Percentiles rank a stretch among this genome's conserved stretches.
phyloP scores from a whole-genome alignment of 2,329 filamentous ascomycete genomes.

The Drechslerella coelobrocha region DNA sequence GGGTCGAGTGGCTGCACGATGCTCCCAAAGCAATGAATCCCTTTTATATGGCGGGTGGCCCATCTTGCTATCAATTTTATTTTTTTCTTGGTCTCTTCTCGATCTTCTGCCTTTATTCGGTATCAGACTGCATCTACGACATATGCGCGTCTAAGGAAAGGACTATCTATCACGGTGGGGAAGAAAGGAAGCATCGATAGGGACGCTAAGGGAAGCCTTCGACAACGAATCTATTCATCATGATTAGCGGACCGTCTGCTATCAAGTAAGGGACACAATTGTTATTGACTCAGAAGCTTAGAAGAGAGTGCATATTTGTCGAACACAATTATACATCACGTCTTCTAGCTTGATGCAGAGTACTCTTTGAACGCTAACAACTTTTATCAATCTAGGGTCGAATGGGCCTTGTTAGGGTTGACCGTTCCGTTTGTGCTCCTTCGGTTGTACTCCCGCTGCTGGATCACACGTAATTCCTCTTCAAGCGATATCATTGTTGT shows the following conservation, averaged over 20 bases:
- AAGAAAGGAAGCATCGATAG: constrained; percentile 22
- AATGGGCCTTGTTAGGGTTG: constrained; percentile 49
- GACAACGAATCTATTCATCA: constrained; percentile 41
- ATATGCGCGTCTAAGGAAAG: constrained; percentile 22
- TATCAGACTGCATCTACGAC: constrained; percentile 26
- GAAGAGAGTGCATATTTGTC: constrained; percentile 13
- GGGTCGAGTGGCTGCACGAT: constrained; percentile 38
- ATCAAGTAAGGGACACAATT: constrained; percentile 39
- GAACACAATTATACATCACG: constrained; percentile 23
- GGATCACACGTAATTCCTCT: constrained; percentile 48
- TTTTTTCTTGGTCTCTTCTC: constrained; percentile 16
- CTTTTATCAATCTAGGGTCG: constrained; percentile 23
- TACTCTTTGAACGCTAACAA: constrained; percentile 28
- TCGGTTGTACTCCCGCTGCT: constrained; percentile 50
- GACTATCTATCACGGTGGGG: neutral
- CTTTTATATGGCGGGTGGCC: constrained; percentile 38
- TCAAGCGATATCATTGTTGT: constrained; percentile 46
- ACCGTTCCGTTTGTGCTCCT: constrained; percentile 50
- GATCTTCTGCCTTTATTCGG: constrained; percentile 26
- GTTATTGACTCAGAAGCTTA: constrained; percentile 4
- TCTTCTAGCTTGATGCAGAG: neutral
- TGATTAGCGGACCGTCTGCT: constrained; percentile 41
- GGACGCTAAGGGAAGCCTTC: constrained; percentile 36
- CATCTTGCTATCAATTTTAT: constrained; percentile 13
- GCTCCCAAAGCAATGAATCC: constrained; percentile 22